Evolutionary conservation across 179 eudicot species (phyloP).

Genomic region (Corrigiola litoralis): DNA sequence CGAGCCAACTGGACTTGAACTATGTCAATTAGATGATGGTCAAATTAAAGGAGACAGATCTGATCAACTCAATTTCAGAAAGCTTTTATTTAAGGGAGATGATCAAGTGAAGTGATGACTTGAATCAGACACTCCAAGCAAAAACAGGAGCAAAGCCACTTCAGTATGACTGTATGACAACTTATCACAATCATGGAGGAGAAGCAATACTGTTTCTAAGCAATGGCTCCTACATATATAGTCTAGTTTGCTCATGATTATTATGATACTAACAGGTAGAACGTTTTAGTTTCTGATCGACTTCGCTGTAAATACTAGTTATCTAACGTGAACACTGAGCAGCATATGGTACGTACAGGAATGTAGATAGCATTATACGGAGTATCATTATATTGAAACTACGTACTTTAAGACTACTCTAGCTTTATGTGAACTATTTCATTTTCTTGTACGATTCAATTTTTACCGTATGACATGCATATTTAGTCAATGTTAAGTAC

Average conservation of each 20-base stretch:
- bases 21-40: not conserved
- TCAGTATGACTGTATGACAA: conserved; percentile 33
- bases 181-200: not conserved
- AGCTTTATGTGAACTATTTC: no score
- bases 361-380: no score
- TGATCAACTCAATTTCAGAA: not conserved
- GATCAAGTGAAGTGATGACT: conserved; percentile 71
- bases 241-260: conserved; percentile 16
- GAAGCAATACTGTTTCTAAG: not conserved
- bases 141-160: conserved; percentile 65
- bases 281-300: no score
- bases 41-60: conserved; percentile 12
- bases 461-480: no score
- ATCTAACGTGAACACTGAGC: no score
- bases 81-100: conserved; percentile 39
- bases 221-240: conserved; percentile 3
- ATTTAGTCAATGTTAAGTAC: no score
- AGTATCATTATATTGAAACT: no score
- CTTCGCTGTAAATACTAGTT: no score
- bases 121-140: conserved; percentile 90
- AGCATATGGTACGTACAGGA: no score
- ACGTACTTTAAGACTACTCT: no score
- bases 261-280: no score
- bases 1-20: conserved; percentile 1
- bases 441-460: no score